Conservation (phyloP, 2,329 filamentous ascomycete species). For the Coniella lustricola region DNA sequence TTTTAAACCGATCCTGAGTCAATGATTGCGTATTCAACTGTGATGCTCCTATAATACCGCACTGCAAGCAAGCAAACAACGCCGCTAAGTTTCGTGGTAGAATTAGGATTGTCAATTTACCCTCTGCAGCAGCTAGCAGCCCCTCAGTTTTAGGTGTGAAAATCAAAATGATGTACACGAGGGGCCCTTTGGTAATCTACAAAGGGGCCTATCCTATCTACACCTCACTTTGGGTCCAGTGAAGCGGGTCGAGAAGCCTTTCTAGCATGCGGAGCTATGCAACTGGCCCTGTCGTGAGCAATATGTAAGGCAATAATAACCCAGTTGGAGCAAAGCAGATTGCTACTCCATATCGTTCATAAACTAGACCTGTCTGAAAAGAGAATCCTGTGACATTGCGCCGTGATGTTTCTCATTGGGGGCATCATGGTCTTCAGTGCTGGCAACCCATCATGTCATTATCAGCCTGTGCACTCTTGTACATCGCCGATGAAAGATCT, state of each 20-base stretch:
- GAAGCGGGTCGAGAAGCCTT: not conserved
- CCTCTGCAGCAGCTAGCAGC: conserved; percentile 10
- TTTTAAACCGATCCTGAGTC: too few species aligned
- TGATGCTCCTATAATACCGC: not conserved
- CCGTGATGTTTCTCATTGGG: conserved; percentile 1
- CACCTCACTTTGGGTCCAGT: too few species aligned
- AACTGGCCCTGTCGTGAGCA: conserved; percentile 3
- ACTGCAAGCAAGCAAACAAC: not conserved
- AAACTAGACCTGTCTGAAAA: not conserved
- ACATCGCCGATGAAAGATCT: not conserved
- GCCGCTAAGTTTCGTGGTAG: not conserved
- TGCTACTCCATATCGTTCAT: too few species aligned
- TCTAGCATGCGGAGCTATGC: not conserved
- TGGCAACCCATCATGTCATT: conserved; percentile 14
- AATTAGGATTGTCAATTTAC: not conserved
- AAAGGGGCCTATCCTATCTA: too few species aligned
- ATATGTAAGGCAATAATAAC: not conserved
- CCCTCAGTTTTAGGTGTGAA: conserved; percentile 12
- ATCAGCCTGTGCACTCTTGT: conserved; percentile 6
- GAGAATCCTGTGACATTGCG: not conserved
- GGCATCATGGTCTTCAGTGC: conserved; percentile 9
- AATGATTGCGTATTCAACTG: too few species aligned
- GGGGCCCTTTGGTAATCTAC: not conserved
- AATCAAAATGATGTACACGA: conserved; percentile 10
- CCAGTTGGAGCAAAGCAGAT: not conserved